Evolutionary conservation across 1,139 yeast genomes (phyloP), one percentile per base, ranked within the genome.

Genomic region (Protomyces pachydermus): DNA sequence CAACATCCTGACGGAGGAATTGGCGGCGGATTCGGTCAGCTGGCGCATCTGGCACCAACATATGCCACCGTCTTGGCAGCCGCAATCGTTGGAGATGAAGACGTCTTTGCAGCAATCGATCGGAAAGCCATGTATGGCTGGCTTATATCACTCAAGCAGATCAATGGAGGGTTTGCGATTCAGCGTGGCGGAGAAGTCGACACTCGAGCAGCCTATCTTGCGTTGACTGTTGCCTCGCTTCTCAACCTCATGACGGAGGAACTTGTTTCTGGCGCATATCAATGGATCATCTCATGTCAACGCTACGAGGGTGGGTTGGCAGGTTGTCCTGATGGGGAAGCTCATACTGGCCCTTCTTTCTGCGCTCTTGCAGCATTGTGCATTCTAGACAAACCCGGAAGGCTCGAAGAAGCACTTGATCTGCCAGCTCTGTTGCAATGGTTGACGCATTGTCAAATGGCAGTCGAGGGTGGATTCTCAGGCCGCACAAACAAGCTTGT

Each of bases 241-340:
- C 79, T 91, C 50, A 80, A 83, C 68, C 78, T 91, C 1, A 60
- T 84, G 48, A 86, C 91, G 0, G 83, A 81, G 0, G 88, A 87
- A 66, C 75, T 93, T n/a, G 70, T 76, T 0, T 76, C 76, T 14
- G 83, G 82, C 12, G 80, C 84, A 0, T 78, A 78, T 0, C 81
- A 80, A 10, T 93, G 91, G 85, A 70, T 93, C n/a, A 70, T 77
- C 0, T 69, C 73, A 10, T 90, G 97, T 70, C 98, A 93, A 74
- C 88, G 95, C 0, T 91, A 82, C 74, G 98, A 95, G 75, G 98
- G 99, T 28, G 98, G 98, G 0, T 88, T 91, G 75, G 88, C 93
- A 1, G 96, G 95, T 0, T 78, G 80, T 10, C 91, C 96, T 0
- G 77, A 77, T 9, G 86, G 88, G 60, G 99, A 95, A 74, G 98